These are phyloP conservation scores for Areca catechu DNA, from an alignment of 176 grass and related monocot genomes.

Conservation along the genomic window DNA sequence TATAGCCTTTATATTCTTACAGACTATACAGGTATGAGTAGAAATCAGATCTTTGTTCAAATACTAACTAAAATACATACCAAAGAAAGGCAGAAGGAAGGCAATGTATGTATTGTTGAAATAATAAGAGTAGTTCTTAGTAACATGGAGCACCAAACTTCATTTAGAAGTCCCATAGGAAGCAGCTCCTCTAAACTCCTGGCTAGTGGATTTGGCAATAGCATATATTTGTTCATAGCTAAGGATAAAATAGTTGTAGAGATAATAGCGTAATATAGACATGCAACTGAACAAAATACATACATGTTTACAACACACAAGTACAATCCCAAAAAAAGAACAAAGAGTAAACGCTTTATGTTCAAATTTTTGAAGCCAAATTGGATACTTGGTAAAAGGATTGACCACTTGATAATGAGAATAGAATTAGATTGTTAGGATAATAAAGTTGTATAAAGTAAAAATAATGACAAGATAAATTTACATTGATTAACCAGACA, in stretches of 20 bases:
- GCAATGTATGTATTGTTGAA: conserved; percentile 76
- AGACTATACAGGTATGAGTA: too few relatives aligned
- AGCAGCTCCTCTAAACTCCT: conserved; percentile 85
- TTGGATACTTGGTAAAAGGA: conserved; percentile 98
- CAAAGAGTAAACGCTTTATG: conserved; percentile 2
- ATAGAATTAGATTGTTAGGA: conserved; percentile 6
- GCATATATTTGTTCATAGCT: conserved; percentile 56
- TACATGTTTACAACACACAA: too few relatives aligned
- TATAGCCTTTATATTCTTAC: too few relatives aligned
- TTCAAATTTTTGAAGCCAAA: background rate
- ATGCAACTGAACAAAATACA: too few relatives aligned
- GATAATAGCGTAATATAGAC: background rate
- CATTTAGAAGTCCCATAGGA: conserved; percentile 33
- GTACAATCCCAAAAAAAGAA: too few relatives aligned
- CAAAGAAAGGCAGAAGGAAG: conserved; percentile 83
- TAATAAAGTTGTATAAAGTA: conserved; percentile 1
- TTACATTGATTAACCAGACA: conserved; percentile 6
- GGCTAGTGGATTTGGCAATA: conserved; percentile 75
- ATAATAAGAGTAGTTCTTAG: conserved; percentile 59
- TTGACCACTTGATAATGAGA: conserved; percentile 60
- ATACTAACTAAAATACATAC: conserved; percentile 20
- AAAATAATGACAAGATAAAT: background rate
- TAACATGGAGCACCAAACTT: conserved; percentile 37
- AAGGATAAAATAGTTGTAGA: conserved; percentile 28
- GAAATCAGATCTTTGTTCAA: too few relatives aligned